phyloP scores from a whole-genome alignment of 345 rosid genomes.

The Eucalyptus sideroxylon region DNA sequence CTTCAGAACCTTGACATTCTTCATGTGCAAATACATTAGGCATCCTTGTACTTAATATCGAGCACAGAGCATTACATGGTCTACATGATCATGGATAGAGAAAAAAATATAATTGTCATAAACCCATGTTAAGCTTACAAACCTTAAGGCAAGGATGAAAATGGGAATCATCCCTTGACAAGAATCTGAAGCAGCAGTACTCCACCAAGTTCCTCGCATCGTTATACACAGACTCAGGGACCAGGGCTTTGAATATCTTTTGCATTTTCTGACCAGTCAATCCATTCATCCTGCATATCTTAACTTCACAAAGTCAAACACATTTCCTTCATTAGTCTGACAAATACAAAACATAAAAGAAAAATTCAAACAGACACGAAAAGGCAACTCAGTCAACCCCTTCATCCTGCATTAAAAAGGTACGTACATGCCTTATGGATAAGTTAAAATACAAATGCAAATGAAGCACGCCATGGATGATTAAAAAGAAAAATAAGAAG shows the following conservation, averaged over 20 bases:
- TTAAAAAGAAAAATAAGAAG: not conserved
- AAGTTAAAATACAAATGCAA: not conserved
- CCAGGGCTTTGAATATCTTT: conserved; percentile 75
- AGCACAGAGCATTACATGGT: not conserved
- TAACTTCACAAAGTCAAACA: conserved; percentile 23
- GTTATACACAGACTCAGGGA: conserved; percentile 37
- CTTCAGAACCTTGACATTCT: not conserved
- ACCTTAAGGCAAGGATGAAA: conserved; percentile 89
- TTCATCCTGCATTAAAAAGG: not conserved
- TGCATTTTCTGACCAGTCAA: conserved; percentile 74
- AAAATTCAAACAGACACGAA: not conserved
- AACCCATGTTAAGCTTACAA: not conserved
- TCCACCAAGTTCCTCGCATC: conserved; percentile 79
- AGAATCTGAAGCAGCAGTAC: conserved; percentile 88
- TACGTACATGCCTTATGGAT: not conserved
- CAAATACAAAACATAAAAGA: not conserved
- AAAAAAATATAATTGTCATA: not conserved
- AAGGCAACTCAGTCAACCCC: not conserved
- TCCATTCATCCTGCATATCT: conserved; percentile 88
- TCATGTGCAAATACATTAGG: not conserved
- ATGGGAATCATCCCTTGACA: conserved; percentile 70
- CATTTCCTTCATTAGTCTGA: conserved; percentile 11
- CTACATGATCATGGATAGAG: not conserved
- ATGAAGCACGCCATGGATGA: not conserved
- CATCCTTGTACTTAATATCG: not conserved